These are phyloP conservation scores for Picochlorum sp. DNA, from an alignment of 139 green algal genomes.

Conservation along the genomic window DNA sequence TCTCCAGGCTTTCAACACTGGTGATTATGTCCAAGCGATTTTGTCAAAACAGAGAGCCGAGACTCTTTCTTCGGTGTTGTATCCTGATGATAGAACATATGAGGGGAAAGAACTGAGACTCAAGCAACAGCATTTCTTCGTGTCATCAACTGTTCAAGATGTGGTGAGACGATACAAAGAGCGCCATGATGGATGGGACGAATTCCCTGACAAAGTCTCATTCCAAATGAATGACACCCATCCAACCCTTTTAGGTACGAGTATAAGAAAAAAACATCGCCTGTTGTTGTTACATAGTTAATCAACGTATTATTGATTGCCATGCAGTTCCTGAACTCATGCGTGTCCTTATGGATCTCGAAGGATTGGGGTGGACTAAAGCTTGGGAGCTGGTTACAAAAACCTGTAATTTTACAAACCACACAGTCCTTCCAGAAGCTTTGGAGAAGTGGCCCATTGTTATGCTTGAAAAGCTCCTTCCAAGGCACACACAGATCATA, in stretches of 20 bases:
- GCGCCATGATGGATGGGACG: constrained; percentile 49
- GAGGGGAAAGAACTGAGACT: constrained; percentile 96
- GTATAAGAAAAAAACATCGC: too few relatives aligned
- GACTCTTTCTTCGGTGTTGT: constrained; percentile 92
- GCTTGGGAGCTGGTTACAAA: constrained; percentile 77
- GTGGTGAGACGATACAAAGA: constrained; percentile 76
- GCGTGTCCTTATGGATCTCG: constrained; percentile 93
- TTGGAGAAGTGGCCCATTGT: constrained; percentile 91
- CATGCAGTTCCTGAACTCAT: constrained; percentile 87
- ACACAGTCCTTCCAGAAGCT: constrained; percentile 97
- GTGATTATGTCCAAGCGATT: constrained; percentile 84
- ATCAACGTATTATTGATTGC: background rate
- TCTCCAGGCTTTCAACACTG: constrained; percentile 97
- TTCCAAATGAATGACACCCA: constrained; percentile 99
- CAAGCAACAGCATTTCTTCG: constrained; percentile 99
- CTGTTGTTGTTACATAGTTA: too few relatives aligned
- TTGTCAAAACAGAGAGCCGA: constrained; percentile 92
- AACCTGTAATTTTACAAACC: constrained; percentile 97
- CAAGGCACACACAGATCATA: constrained; percentile 98
- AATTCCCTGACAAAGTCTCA: constrained; percentile 79
- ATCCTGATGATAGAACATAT: constrained; percentile 94
- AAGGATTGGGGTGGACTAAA: constrained; percentile 87
- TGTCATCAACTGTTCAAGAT: constrained; percentile 91
- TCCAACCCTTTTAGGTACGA: constrained; percentile 61
- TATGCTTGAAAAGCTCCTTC: constrained; percentile 93